Percentiles rank a stretch among this genome's conserved stretches.
Evolutionary conservation across 2,329 filamentous ascomycete genomes (phyloP).

Genomic region (Epichloe sylvatica): DNA sequence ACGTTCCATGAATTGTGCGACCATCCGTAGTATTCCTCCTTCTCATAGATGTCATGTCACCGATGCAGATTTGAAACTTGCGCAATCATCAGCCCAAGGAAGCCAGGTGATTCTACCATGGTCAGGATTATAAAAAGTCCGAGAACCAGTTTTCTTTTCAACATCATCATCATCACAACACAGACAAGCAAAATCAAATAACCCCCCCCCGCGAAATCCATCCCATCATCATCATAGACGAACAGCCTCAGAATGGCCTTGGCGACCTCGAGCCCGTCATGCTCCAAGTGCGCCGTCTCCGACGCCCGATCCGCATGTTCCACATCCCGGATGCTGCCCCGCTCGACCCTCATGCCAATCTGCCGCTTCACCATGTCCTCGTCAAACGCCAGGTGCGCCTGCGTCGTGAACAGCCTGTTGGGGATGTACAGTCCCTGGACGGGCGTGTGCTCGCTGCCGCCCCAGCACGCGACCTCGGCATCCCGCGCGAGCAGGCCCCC

Average conservation of each 20-base stretch:
- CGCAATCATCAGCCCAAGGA: too few relatives aligned
- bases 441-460: slow-evolving; percentile 46
- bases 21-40: too few relatives aligned
- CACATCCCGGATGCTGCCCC: slow-evolving; percentile 48
- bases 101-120: too few relatives aligned
- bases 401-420: slow-evolving; percentile 53
- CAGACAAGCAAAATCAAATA: too few relatives aligned
- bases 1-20: too few relatives aligned
- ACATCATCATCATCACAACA: too few relatives aligned
- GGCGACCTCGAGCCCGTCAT: slow-evolving; percentile 57
- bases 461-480: slow-evolving; percentile 41
- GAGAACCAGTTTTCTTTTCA: too few relatives aligned
- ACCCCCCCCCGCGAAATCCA: background rate
- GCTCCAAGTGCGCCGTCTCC: slow-evolving; percentile 43
- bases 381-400: slow-evolving; percentile 69
- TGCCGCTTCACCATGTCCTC: slow-evolving; percentile 53
- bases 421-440: slow-evolving; percentile 63
- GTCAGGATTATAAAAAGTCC: too few relatives aligned
- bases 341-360: slow-evolving; percentile 43
- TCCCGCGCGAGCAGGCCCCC: slow-evolving; percentile 23
- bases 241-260: slow-evolving; percentile 51
- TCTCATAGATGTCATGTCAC: too few relatives aligned
- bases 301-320: slow-evolving; percentile 48
- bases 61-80: too few relatives aligned
- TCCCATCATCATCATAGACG: slow-evolving; percentile 30